Evolutionary conservation across 495 filamentous ascomycete genomes (phyloP).

Genomic region (Trichoderma reesei): DNA sequence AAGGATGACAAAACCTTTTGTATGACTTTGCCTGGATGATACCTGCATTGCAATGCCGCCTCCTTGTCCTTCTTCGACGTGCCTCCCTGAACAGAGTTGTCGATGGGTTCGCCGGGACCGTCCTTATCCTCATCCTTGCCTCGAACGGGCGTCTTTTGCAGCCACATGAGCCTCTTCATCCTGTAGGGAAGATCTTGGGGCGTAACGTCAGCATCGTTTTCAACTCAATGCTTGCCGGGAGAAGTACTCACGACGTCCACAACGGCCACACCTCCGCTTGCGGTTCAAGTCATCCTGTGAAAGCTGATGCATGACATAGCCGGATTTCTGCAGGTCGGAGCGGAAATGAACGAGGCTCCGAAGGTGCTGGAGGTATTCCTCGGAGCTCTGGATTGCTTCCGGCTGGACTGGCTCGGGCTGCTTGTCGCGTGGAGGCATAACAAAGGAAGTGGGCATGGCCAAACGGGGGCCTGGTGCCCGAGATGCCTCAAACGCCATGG

Average conservation of each 20-base stretch:
- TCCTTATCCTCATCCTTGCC: neutral
- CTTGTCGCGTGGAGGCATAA: neutral
- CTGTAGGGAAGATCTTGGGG: neutral
- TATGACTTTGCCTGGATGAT: neutral
- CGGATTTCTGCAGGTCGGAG: neutral
- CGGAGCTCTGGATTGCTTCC: neutral
- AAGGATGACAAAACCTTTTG: neutral
- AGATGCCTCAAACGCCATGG: neutral
- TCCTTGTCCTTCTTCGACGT: neutral
- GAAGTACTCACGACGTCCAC: neutral
- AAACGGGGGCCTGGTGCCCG: neutral
- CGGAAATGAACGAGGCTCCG: neutral
- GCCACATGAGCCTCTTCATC: neutral
- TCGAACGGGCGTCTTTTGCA: neutral
- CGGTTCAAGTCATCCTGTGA: neutral
- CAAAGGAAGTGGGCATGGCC: neutral
- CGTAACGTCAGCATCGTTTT: neutral
- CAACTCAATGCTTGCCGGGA: neutral
- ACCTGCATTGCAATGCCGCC: neutral
- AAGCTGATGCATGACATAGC: neutral
- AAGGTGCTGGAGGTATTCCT: neutral
- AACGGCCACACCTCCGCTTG: neutral
- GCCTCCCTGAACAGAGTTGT: neutral
- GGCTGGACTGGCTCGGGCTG: neutral
- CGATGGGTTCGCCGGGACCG: no score